These are phyloP conservation scores for Tolypocladium capitatum DNA, from an alignment of 2,329 filamentous ascomycete species.

Conservation along the genomic window DNA sequence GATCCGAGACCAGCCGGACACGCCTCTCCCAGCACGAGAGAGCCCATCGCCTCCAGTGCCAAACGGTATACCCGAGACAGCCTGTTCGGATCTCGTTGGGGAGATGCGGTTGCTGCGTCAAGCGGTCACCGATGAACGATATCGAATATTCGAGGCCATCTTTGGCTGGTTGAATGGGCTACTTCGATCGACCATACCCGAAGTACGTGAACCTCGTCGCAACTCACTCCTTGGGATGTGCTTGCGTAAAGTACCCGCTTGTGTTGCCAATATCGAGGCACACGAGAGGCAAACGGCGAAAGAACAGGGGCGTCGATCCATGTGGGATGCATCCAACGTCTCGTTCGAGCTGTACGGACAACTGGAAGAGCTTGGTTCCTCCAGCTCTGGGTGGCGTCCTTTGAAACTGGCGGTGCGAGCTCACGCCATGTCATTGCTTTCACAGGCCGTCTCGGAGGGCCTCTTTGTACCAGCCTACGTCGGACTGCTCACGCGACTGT, in stretches of 20 bases:
- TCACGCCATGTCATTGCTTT: constrained; percentile 16
- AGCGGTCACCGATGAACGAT: constrained; percentile 10
- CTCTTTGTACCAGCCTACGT: constrained; percentile 16
- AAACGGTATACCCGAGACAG: background rate
- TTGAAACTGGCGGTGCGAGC: constrained; percentile 19
- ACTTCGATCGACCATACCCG: constrained; percentile 13
- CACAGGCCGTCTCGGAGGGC: constrained; percentile 15
- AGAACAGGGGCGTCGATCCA: constrained; percentile 9
- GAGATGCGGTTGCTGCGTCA: constrained; percentile 13
- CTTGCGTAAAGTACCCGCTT: constrained; percentile 17
- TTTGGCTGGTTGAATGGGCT: constrained; percentile 17
- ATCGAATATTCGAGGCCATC: constrained; percentile 19
- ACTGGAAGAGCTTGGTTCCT: constrained; percentile 18
- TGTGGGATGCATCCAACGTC: constrained; percentile 14
- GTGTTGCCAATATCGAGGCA: constrained; percentile 17
- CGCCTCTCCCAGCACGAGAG: background rate
- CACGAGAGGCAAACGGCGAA: constrained; percentile 16
- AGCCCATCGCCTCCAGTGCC: background rate
- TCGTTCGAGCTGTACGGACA: constrained; percentile 20
- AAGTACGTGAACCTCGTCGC: constrained; percentile 8
- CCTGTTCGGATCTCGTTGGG: constrained; percentile 6
- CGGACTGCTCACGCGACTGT: constrained; percentile 16
- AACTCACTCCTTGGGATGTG: constrained; percentile 25
- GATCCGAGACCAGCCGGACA: constrained; percentile 10
- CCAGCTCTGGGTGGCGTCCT: constrained; percentile 18